Base-by-base conservation (phyloP, 306 rosid genomes). In the Cercis canadensis region DNA sequence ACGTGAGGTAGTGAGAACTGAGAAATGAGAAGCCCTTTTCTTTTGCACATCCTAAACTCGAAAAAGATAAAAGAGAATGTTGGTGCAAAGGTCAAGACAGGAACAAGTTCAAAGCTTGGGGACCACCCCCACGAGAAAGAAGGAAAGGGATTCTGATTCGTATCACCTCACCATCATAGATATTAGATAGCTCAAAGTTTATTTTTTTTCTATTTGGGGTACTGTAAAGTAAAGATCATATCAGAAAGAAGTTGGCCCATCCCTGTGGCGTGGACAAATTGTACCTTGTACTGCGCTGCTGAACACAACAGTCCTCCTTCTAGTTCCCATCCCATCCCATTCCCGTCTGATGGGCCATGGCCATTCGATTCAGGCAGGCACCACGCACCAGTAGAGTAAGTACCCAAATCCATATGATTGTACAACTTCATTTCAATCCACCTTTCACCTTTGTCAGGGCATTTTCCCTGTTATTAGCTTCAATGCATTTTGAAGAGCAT, bases 111-210 rank as follows among this genome's bases (percentile, higher is more conserved):
- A 37, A 6, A 37, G 43, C 74, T 73, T 21, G 12, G 19, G 81
- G 80, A 73, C 79, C 85, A 84, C 75, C 7, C 12, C 43, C 29
- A 24, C 29, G 2, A 3, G 43, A 37, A 14, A 16, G 29, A 57
- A 56, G 34, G 49, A 67, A 77, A 63, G 70, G 75, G 74, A 78
- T 51, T 81, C 73, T 45, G 92, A 84, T 77, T 86, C 85, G 70
- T 57, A 70, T 32, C 31, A 57, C 62, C 67, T 65, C 59, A 73
- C 78, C 62, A 32, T 62, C 80, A 57, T 24, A 24, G 29, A 24
- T 24, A 24, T 24, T 24, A 24, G 29, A 24, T n/a, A n/a, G n/a
- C n/a, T n/a, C n/a, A n/a, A n/a, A n/a, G n/a, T n/a, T n/a, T n/a
- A n/a, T n/a, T n/a, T n/a, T n/a, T n/a, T n/a, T n/a, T n/a, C n/a